phyloP scores from a whole-genome alignment of 768 basidiomycete genomes.

The Tricholoma matsutake region DNA sequence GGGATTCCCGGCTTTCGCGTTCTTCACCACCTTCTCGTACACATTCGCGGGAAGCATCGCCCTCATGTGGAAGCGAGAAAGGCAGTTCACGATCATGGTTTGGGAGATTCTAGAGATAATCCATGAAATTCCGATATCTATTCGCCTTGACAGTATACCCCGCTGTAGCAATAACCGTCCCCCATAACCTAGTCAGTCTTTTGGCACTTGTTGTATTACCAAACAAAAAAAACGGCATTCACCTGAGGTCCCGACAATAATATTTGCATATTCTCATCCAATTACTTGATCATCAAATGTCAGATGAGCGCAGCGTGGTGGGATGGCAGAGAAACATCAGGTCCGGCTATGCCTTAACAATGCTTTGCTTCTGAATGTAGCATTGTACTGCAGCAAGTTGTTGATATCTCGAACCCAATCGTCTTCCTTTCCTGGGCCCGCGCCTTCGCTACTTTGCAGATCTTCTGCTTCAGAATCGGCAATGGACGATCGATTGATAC shows the following conservation, averaged over 20 bases:
- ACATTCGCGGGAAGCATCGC: slow-evolving; percentile 21
- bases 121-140: not conserved
- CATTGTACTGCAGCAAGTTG: slow-evolving; percentile 91
- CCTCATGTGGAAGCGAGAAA: slow-evolving; percentile 15
- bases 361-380: slow-evolving; percentile 90
- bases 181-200: not conserved
- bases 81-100: slow-evolving; percentile 16
- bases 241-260: not conserved
- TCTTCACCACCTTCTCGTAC: slow-evolving; percentile 23
- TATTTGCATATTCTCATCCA: not conserved
- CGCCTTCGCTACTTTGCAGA: slow-evolving; percentile 52
- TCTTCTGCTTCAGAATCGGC: slow-evolving; percentile 45
- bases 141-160: not conserved
- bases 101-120: slow-evolving; percentile 4
- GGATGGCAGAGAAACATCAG: slow-evolving; percentile 26
- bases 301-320: not conserved
- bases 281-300: not conserved
- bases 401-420: slow-evolving; percentile 99
- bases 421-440: slow-evolving; percentile 77
- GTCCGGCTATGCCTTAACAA: slow-evolving; percentile 69
- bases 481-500: slow-evolving; percentile 84
- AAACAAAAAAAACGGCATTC: not conserved
- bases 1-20: slow-evolving; percentile 15
- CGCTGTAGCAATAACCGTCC: not conserved
- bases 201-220: not conserved